phyloP scores from a whole-genome alignment of 768 basidiomycete species.

The Dentipellis sp. region DNA sequence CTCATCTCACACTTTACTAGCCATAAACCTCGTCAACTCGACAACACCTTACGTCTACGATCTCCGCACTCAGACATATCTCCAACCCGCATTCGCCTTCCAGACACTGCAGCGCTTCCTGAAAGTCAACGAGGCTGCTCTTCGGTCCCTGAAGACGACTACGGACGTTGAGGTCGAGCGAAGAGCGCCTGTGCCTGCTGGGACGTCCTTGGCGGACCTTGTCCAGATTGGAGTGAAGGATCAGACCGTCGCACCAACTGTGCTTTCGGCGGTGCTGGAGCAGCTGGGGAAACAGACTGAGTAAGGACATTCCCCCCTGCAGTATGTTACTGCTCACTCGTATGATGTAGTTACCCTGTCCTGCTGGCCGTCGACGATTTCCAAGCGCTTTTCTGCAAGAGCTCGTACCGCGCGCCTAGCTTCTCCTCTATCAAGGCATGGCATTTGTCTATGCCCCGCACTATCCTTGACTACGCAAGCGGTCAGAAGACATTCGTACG shows the following conservation, averaged over 20 bases:
- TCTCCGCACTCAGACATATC: slow-evolving; percentile 64
- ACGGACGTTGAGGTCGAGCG: slow-evolving; percentile 38
- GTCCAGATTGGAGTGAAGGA: slow-evolving; percentile 50
- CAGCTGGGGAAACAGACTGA: slow-evolving; percentile 55
- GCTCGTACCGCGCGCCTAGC: slow-evolving; percentile 68
- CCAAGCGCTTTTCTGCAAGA: slow-evolving; percentile 64
- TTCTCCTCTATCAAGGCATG: slow-evolving; percentile 61
- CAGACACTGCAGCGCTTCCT: slow-evolving; percentile 55
- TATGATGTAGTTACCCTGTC: slow-evolving; percentile 52
- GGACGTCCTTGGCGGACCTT: slow-evolving; percentile 44
- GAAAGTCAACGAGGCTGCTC: slow-evolving; percentile 41
- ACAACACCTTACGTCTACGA: slow-evolving; percentile 69
- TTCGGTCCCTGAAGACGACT: slow-evolving; percentile 33
- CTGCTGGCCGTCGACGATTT: slow-evolving; percentile 83
- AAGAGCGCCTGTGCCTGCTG: slow-evolving; percentile 33
- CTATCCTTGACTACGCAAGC: slow-evolving; percentile 72
- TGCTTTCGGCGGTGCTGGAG: slow-evolving; percentile 48
- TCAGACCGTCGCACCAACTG: slow-evolving; percentile 39
- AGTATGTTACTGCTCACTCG: neutral
- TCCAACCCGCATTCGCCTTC: slow-evolving; percentile 57
- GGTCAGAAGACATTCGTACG: slow-evolving; percentile 61
- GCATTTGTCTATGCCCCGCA: slow-evolving; percentile 70
- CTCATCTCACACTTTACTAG: slow-evolving; percentile 19
- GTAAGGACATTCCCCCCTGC: slow-evolving; percentile 30
- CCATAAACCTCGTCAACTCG: slow-evolving; percentile 59